Base-by-base conservation (phyloP, 495 filamentous ascomycete genomes). In the Cladorrhinum samala region DNA sequence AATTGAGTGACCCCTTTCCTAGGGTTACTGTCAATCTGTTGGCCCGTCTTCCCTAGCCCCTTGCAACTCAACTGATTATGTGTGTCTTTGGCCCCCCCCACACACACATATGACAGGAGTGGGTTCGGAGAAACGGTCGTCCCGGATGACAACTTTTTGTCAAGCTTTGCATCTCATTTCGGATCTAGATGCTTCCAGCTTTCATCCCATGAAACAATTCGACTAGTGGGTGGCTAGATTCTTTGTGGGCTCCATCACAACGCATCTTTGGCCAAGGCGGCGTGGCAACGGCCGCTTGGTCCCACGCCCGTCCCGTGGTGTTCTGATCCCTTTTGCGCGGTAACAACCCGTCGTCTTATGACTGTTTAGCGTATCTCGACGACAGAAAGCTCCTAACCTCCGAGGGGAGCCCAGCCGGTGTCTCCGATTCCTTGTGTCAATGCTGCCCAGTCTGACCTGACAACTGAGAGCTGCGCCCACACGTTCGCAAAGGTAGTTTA, bases 121-220 rank as follows among this genome's bases (percentile, higher is more conserved):
- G 27, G 11, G 27, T 11, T 11, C 27, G 27, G 27, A 33, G 27
- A 11, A 33, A 33, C 11, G 27, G 27, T 33, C 11, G 27, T 33
- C 6, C 27, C 39, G 39, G 13, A 14, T 41, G 5, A 5, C 7
- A 41, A n/a, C n/a, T n/a, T n/a, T n/a, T n/a, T 14, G n/a, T 4
- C 13, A 41, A 19, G 19, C 43, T 21, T 44, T 47, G 4, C 17
- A 25, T 9, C 43, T 57, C 50, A 57, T 64, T 53, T 61, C 61
- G 58, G 58, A 42, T 50, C 30, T 53, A 36, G 53, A 23, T 49
- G 23, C 55, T 56, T 58, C 55, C 58, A 54, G 56, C 27, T 23
- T 42, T 21, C 14, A 13, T 17, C 23, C 33, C 54, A n/a, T n/a
- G n/a, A n/a, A n/a, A n/a, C n/a, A n/a, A n/a, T n/a, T n/a, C n/a